Evolutionary conservation across 306 rosid species (phyloP).

Genomic region (Quercus ilex): DNA sequence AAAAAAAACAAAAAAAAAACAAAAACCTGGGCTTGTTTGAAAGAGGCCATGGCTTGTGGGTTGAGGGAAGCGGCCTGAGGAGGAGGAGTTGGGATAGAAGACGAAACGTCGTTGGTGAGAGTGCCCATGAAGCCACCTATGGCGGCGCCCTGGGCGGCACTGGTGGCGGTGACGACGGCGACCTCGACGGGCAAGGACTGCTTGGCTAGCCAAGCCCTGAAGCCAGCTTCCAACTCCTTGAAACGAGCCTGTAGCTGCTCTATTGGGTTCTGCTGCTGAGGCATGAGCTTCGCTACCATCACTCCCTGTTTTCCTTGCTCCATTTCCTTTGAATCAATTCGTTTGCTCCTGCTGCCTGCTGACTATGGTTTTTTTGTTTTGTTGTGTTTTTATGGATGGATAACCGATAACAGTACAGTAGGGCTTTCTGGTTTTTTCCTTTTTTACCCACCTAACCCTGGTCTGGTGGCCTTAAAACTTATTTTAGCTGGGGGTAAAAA

Average conservation of each 20-base stretch:
- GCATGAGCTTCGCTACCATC: conserved; percentile 36
- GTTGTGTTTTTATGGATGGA: too few species aligned
- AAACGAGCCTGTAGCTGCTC: conserved; percentile 59
- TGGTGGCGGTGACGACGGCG: conserved; percentile 76
- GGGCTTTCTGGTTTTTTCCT: too few species aligned
- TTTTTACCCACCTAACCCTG: too few species aligned
- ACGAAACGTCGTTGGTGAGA: conserved; percentile 55
- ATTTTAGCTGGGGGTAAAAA: too few species aligned
- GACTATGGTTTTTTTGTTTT: too few species aligned
- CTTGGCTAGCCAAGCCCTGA: conserved; percentile 68
- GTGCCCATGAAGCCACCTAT: conserved; percentile 89
- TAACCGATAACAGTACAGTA: too few species aligned
- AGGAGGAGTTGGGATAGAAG: conserved; percentile 63
- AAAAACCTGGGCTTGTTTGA: conserved; percentile 87
- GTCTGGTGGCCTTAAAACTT: too few species aligned
- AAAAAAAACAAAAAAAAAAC: background rate
- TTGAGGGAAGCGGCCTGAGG: conserved; percentile 56
- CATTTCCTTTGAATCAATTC: conserved; percentile 25
- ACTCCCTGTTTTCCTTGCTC: conserved; percentile 65
- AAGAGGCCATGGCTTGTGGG: conserved; percentile 89
- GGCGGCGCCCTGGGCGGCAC: conserved; percentile 93
- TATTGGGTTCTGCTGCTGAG: conserved; percentile 73
- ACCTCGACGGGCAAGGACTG: conserved; percentile 85
- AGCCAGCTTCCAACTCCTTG: conserved; percentile 59
- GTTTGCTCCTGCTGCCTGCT: background rate